Conservation (phyloP, 1,284 basidiomycete species). For the Blastosporella zonata region DNA sequence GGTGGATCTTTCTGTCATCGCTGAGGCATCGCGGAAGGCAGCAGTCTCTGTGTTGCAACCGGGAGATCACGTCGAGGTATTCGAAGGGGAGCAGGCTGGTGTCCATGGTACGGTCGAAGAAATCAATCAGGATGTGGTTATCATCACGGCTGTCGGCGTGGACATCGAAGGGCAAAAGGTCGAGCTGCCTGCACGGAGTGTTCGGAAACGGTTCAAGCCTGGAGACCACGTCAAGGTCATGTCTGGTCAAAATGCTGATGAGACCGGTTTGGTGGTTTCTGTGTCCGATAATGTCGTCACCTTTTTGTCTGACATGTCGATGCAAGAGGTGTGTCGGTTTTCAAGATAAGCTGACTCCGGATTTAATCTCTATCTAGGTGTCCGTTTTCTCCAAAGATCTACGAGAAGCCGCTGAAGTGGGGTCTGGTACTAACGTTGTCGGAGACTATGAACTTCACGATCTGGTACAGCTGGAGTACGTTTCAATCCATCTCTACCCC, state of each 20-base stretch:
- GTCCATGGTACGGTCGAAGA: conserved; percentile 91
- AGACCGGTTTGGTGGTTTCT: conserved; percentile 94
- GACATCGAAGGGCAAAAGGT: conserved; percentile 84
- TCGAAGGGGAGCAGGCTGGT: conserved; percentile 94
- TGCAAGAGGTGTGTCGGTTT: conserved; percentile 71
- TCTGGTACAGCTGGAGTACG: conserved; percentile 93
- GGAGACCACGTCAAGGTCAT: conserved; percentile 99
- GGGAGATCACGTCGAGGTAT: conserved; percentile 96
- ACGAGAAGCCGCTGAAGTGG: conserved; percentile 95
- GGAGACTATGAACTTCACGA: conserved; percentile 97
- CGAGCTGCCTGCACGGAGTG: conserved; percentile 86
- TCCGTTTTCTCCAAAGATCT: conserved; percentile 98
- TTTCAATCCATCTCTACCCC: conserved; percentile 5
- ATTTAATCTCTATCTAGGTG: conserved; percentile 48
- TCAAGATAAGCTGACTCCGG: not conserved
- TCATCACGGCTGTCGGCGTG: conserved; percentile 77
- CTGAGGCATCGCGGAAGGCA: conserved; percentile 84
- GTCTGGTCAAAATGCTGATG: conserved; percentile 90
- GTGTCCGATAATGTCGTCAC: conserved; percentile 91
- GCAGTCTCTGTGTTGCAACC: conserved; percentile 92
- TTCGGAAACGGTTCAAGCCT: conserved; percentile 92
- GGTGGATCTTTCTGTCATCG: conserved; percentile 82
- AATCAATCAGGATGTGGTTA: conserved; percentile 85
- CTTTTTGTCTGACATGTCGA: conserved; percentile 95
- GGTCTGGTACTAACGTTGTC: conserved; percentile 83